Percentiles rank a stretch among this genome's conserved stretches.
Evolutionary conservation across 169 alveolate species (phyloP).

Genomic region (Amoebophrya sp.): DNA sequence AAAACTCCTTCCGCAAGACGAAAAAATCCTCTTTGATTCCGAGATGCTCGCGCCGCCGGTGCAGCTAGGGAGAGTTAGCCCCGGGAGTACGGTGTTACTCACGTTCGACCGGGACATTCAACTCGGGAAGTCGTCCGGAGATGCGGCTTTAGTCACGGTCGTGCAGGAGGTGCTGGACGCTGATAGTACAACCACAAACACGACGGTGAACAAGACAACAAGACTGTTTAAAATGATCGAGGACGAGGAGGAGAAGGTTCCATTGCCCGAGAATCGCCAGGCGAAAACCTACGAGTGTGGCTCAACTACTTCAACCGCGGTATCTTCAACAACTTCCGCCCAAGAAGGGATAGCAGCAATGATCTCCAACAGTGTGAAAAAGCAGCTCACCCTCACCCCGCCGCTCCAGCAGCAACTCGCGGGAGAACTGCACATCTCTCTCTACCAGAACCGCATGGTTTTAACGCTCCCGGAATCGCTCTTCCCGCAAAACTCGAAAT

Average conservation of each 20-base stretch:
- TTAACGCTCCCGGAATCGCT: not conserved
- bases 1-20: not conserved
- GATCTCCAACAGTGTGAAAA: too few species aligned
- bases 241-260: not conserved
- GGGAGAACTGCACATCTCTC: not conserved
- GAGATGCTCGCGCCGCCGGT: not conserved
- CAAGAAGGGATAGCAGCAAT: too few species aligned
- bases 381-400: too few species aligned
- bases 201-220: not conserved
- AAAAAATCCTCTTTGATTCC: not conserved
- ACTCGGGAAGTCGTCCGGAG: too few species aligned
- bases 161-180: not conserved
- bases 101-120: not conserved
- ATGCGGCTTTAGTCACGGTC: not conserved
- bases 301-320: too few species aligned
- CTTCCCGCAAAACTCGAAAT: not conserved
- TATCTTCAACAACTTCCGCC: too few species aligned
- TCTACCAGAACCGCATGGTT: not conserved
- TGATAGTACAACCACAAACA: not conserved
- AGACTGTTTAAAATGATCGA: not conserved
- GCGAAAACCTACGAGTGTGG: not conserved
- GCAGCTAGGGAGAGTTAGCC: not conserved
- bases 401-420: not conserved
- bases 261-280: not conserved
- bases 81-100: not conserved